Conservation (phyloP, 805 yeast species). For the Kodamaea hsintzibuensis region DNA sequence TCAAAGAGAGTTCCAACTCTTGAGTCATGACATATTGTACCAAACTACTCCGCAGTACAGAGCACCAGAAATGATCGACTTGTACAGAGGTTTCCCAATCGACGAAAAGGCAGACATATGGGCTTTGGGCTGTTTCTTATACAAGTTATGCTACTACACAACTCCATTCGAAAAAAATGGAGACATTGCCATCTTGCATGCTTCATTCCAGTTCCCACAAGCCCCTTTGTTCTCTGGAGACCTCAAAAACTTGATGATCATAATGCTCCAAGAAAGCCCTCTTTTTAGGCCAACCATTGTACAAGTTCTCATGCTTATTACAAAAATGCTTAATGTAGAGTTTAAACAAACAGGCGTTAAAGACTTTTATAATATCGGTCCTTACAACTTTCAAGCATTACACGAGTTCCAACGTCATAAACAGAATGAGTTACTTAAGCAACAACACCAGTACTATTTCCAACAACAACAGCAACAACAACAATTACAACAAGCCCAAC, state of each 20-base stretch:
- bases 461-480: constrained; percentile 25
- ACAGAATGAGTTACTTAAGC: constrained; percentile 34
- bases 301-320: constrained; percentile 70
- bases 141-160: constrained; percentile 86
- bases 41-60: constrained; percentile 97
- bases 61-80: constrained; percentile 94
- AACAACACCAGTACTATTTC: constrained; percentile 42
- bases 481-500: constrained; percentile 6
- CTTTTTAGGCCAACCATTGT: constrained; percentile 80
- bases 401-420: constrained; percentile 47
- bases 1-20: constrained; percentile 67
- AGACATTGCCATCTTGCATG: constrained; percentile 83
- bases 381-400: constrained; percentile 57
- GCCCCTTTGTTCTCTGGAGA: constrained; percentile 69
- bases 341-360: constrained; percentile 30
- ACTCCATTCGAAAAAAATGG: constrained; percentile 93
- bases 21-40: constrained; percentile 80
- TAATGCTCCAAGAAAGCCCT: constrained; percentile 84
- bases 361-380: constrained; percentile 53
- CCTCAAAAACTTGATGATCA: constrained; percentile 70
- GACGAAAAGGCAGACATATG: constrained; percentile 93
- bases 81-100: constrained; percentile 77
- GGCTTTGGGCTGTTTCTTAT: constrained; percentile 93
- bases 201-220: constrained; percentile 75
- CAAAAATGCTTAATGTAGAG: constrained; percentile 47